Evolutionary conservation across 768 basidiomycete species (phyloP), one percentile per base, ranked within the genome.

Genomic region (Tulasnella sp.): DNA sequence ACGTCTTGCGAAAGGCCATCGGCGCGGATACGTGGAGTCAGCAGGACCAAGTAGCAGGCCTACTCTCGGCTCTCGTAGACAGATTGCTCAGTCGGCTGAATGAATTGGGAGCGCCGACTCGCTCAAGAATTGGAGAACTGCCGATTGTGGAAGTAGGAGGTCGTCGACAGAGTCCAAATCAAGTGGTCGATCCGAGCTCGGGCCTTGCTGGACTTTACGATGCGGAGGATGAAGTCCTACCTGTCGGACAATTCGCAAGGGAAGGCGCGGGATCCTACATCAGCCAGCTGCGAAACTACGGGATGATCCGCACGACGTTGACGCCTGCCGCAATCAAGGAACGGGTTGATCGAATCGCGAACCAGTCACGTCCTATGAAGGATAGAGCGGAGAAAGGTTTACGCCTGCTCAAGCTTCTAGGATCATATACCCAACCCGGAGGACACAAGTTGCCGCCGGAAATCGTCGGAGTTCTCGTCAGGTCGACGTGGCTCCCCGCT

Each of bases 401-500:
- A 69, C 11, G 40, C 22, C 39, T 72, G 15, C 71, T 72, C 7
- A 9, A 3, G 9, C n/a, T 72, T 22, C 40, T 72, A 14, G 38
- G 49, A 25, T n/a, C 22, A n/a, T 29, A 17, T 22, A 72, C 71
- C 49, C n/a, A 14, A 88, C 88, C 77, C 80, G 79, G 17, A 78
- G 86, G 9, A 78, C 87, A 0, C 87, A 87, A 73, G 81, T 85
- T 14, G 77, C 77, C 84, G 87, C 19, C 87, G 87, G 0, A 77
- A 80, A 19, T 83, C 85, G 4, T 88, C 86, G 86, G 80, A 80
- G 17, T 76, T 68, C 1, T 72, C 11, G 15, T 12, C 17, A 17
- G 15, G 14, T n/a, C 38, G 7, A 15, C 39, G 19, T 72, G 71
- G 71, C 71, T 72, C 40, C 49, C 39, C 1, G 71, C 25, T 6